phyloP scores from a whole-genome alignment of 257 asterid genomes.

The Solanum chmielewskii region DNA sequence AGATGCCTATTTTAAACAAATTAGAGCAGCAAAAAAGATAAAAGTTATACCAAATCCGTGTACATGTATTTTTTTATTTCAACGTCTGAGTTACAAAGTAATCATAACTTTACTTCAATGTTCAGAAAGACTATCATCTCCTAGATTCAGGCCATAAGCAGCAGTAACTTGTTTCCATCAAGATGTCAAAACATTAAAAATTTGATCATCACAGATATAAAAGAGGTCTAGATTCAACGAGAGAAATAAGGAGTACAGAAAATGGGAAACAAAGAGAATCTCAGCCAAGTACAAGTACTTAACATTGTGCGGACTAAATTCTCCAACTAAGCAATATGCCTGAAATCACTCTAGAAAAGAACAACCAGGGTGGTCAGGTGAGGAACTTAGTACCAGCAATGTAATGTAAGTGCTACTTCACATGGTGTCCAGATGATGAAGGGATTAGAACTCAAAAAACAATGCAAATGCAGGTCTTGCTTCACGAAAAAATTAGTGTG shows the following conservation, averaged over 20 bases:
- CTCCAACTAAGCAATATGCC: background rate
- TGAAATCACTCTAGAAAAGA: background rate
- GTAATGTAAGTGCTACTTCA: background rate
- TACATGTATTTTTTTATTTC: background rate
- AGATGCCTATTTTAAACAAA: background rate
- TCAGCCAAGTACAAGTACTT: background rate
- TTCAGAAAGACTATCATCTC: background rate
- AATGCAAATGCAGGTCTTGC: background rate
- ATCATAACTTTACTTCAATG: background rate
- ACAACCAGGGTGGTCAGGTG: background rate
- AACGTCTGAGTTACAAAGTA: background rate
- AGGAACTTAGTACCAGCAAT: background rate
- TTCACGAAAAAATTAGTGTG: background rate
- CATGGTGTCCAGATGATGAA: background rate
- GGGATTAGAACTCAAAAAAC: background rate
- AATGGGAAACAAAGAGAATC: background rate
- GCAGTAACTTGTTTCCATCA: background rate
- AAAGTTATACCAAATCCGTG: background rate
- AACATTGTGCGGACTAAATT: background rate
- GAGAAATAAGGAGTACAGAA: background rate
- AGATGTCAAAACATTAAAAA: background rate
- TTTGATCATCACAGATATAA: background rate
- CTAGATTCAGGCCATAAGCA: background rate
- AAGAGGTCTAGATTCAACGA: background rate
- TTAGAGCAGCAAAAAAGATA: background rate